phyloP scores from a whole-genome alignment of 768 basidiomycete species.

The Boletus rubropictus region DNA sequence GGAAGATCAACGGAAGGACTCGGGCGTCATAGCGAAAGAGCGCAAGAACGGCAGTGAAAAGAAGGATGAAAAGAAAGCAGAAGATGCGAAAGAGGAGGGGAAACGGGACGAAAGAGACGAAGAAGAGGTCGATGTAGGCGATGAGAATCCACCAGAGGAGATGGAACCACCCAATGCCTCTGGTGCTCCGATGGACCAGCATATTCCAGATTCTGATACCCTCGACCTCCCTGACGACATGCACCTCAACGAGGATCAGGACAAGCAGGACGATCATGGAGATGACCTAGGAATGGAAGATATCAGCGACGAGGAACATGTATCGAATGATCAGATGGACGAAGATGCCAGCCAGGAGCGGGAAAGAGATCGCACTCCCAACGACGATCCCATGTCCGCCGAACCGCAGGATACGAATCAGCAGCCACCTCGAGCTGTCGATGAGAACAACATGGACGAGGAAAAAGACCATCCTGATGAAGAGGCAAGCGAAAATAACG shows the following conservation, averaged over 20 bases:
- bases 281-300: slow-evolving; percentile 33
- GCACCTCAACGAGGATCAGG: slow-evolving; percentile 44
- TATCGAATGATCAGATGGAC: slow-evolving; percentile 24
- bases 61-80: slow-evolving; percentile 30
- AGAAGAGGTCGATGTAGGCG: slow-evolving; percentile 10
- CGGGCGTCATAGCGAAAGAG: slow-evolving; percentile 81
- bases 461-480: slow-evolving; percentile 30
- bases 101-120: slow-evolving; percentile 26
- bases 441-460: slow-evolving; percentile 13
- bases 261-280: slow-evolving; percentile 24
- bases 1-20: slow-evolving; percentile 37
- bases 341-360: slow-evolving; percentile 17
- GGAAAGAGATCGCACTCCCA: slow-evolving; percentile 5
- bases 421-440: slow-evolving; percentile 13
- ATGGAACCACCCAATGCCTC: slow-evolving; percentile 43
- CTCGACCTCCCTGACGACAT: slow-evolving; percentile 89
- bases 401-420: slow-evolving; percentile 23
- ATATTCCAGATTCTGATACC: slow-evolving; percentile 71
- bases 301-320: slow-evolving; percentile 29
- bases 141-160: slow-evolving; percentile 38
- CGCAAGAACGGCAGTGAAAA: slow-evolving; percentile 35
- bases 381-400: slow-evolving; percentile 20
- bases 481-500: slow-evolving; percentile 21
- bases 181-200: slow-evolving; percentile 70
- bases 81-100: slow-evolving; percentile 27